Evolutionary conservation across 2,329 filamentous ascomycete species (phyloP), one percentile per base, ranked within the genome.

Genomic region (Colletotrichum cuscutae): DNA sequence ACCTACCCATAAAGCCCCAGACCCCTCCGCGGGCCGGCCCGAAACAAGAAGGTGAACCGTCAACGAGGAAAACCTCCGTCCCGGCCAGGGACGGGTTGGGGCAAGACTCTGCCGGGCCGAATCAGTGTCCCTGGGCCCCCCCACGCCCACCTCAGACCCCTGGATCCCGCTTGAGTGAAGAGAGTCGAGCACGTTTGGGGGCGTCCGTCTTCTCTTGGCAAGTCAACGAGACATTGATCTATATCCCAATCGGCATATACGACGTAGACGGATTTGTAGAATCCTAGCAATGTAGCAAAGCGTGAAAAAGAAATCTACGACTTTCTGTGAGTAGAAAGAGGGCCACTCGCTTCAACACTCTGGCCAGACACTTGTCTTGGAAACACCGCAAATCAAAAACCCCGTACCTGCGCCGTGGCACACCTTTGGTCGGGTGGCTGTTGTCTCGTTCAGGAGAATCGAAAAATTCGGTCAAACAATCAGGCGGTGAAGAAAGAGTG

Each of bases 401-500:
- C 32, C 22, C 22, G 13, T 32, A 30, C 56, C 53, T 35, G 30
- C 32, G 28, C 19, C 30, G 28, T 52, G 32, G 12, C 24, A 60
- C 24, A 24, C 22, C 15, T 49, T 22, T 49, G 32, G 26, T 11
- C 13, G 42, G 54, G 30, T 42, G 37, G 37, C 53, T 26, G 7
- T 13, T 68, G 69, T 72, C 69, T 71, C 66, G 58, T 52, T 12
- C 35, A 24, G 19, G 30, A 54, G 24, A 49, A 46, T 19, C 32
- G 15, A 30, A 56, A 28, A 54, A 46, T 28, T 54, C 54, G 53
- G 65, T 54, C 70, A 69, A 69, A 69, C 70, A 69, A 72, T 59
- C 9, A 62, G 35, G 69, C 69, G 69, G 68, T 71, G 64, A 68
- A 65, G 37, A 68, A 72, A 59, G 58, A 35, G 37, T 9, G 15